Base-by-base conservation (phyloP, 2,329 filamentous ascomycete genomes). In the Apiospora saccharicola region DNA sequence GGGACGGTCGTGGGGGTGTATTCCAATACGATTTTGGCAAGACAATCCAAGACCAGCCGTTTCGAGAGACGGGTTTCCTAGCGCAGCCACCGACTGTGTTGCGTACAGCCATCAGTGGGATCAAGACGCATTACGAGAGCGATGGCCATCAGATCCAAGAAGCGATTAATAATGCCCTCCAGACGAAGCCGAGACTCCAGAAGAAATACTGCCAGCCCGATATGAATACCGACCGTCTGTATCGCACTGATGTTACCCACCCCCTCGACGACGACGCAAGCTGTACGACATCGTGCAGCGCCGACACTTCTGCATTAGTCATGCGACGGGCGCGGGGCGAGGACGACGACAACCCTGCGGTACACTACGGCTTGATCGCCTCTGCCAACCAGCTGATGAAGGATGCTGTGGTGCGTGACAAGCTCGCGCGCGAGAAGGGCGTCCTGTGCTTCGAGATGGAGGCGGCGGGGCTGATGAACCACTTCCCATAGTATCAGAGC, bases 11-110 rank as follows among this genome's bases (percentile, higher is more conserved):
- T 0, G 74, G 75, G 0, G 78, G 78, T 0, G 76, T 82, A 2
- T 57, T 81, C 10, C 80, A 82, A 30, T 82, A 81, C 70, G 80
- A 82, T 70, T 79, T 75, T 70, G 79, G 79, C 13, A 80, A 79
- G 70, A 74, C 74, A 0, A 73, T 76, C 8, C 74, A 78, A 71
- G 74, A 74, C 19, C 57, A 77, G 41, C 37, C 14, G 10, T 75
- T 75, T 30, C 44, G 14, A 0, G 22, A 12, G 1, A 76, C 73
- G 26, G 72, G 75, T 13, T 69, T 69, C 37, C 44, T 74, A 8
- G 72, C 74, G 34, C 43, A 71, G 19, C 53, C 72, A 34, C 70
- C 73, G 14, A 41, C 34, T 2, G 19, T 69, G 22, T 53, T 72
- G 43, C 57, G 34, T 4, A 61, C 70, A 43, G 70, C 69, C 4